These are phyloP conservation scores for Nemania abortiva DNA, from an alignment of 2,329 filamentous ascomycete genomes.

Conservation along the genomic window DNA sequence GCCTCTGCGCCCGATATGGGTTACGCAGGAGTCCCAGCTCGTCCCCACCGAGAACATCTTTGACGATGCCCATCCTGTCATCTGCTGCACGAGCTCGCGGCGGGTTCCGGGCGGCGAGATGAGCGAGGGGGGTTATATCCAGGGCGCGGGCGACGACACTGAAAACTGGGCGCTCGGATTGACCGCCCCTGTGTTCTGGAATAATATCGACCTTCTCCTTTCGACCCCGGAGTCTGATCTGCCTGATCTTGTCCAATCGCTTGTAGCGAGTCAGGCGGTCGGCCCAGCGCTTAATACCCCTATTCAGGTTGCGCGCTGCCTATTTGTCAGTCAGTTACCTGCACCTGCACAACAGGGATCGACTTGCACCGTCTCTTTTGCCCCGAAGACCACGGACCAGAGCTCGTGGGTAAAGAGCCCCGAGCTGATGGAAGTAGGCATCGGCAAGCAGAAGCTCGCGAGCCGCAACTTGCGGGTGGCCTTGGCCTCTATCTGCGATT, in stretches of 20 bases:
- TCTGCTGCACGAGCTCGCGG: slow-evolving; percentile 88
- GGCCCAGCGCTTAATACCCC: slow-evolving; percentile 48
- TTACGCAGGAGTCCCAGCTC: slow-evolving; percentile 75
- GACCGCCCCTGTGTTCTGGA: slow-evolving; percentile 85
- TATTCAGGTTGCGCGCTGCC: slow-evolving; percentile 24
- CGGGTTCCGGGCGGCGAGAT: slow-evolving; percentile 76
- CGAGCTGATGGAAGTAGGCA: slow-evolving; percentile 67
- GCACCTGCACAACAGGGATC: slow-evolving; percentile 27
- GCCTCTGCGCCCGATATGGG: slow-evolving; percentile 83
- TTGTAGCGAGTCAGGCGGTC: slow-evolving; percentile 57
- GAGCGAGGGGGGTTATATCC: slow-evolving; percentile 81
- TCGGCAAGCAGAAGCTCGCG: slow-evolving; percentile 78
- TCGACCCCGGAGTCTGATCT: slow-evolving; percentile 73
- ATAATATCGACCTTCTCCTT: slow-evolving; percentile 71
- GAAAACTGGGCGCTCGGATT: slow-evolving; percentile 92
- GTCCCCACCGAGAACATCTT: slow-evolving; percentile 59
- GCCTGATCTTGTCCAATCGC: slow-evolving; percentile 60
- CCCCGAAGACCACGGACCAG: slow-evolving; percentile 57
- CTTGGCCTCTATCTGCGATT: slow-evolving; percentile 71
- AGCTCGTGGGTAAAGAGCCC: slow-evolving; percentile 57
- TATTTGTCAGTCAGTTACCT: slow-evolving; percentile 48
- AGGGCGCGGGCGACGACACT: slow-evolving; percentile 93
- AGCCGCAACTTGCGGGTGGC: slow-evolving; percentile 84
- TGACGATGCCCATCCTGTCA: slow-evolving; percentile 74
- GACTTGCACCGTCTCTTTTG: slow-evolving; percentile 59